Evolutionary conservation across 208 protist species (phyloP), one percentile per base, ranked within the genome.

Genomic region (Jaenimonas drosophilae): DNA sequence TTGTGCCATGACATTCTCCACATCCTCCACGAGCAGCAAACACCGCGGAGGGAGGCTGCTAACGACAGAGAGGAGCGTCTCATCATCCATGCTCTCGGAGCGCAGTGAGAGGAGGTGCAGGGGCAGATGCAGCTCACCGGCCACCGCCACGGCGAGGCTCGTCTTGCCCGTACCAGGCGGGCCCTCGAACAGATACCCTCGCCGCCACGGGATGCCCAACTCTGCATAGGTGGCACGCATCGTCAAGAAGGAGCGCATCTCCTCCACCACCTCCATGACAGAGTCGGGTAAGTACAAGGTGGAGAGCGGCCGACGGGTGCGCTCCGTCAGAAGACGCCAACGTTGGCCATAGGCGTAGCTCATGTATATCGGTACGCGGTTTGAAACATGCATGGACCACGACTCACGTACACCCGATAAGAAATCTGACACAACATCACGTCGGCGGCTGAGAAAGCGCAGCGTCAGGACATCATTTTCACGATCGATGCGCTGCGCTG

Each of bases 81-180:
- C 77, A 65, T 97, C 93, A 51, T 85, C 70, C 20, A 97, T 51
- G 37, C 76, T 61, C 27, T 53, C 49, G 23, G 66, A 71, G 5
- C 76, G 76, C 17, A 97, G 64, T 25, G 90, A 95, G 14, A 98
- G 77, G 7, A 98, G 59, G 63, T 88, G 86, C 21, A 98, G 75
- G 30, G 87, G 85, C 5, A 95, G 42, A 4, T 62, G 59, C n/a
- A 97, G 55, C 34, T 92, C 75, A 3, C 88, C 86, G 0, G 96
- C 96, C 7, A 98, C 70, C 4, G 83, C 91, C 21, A 82, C 55
- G 25, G 96, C 82, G 49, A 97, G 87, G 25, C 82, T 94, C 29
- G 79, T 86, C 63, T 98, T 98, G 32, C 96, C 96, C 1, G 88
- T 91, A 9, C 96, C 96, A 0, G 96, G 96, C 2, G 80, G 69